Base-by-base conservation (phyloP, 495 filamentous ascomycete species). In the Hapsidospora chrysogenum region DNA sequence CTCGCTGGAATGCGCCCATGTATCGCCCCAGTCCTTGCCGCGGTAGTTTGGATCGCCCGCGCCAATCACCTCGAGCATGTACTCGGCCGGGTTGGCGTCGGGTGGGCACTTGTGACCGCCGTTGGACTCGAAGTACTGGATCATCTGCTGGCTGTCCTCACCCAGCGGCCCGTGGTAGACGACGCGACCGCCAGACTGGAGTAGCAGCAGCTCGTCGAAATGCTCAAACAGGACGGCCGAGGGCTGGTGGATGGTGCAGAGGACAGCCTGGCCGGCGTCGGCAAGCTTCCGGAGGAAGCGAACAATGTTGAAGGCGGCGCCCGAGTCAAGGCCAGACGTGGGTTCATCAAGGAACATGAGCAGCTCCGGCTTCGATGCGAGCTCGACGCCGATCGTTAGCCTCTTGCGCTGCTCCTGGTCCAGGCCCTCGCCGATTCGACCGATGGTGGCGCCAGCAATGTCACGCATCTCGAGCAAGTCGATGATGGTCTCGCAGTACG, bases 261-360 rank as follows among this genome's bases (percentile, higher is more conserved):
- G 60, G 19, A 85, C 64, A 0, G 78, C 84, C 21, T 79, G 58
- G 4, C 79, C 79, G 42, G 73, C 75, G 31, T 52, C 52, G 7
- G 76, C 74, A 0, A 84, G 58, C 28, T 52, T 50, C 45, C 81
- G 81, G 17, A 85, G 46, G 2, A 76, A 82, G 20, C 67, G 56
- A 0, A 82, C 64, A 7, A 85, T 61, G 40, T 82, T 76, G 42
- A 69, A 83, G 13, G 79, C 79, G 41, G 70, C 78, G 6, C 76
- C 77, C 7, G 78, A 74, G 53, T 84, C 78, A 10, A 83, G 56
- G 0, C 77, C 78, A 4, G 79, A 82, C 0, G 79, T 85, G 1
- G 79, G 77, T 43, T 85, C 79, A 36, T 85, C 79, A 9, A 79
- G 61, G 44, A 82, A 84, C 60, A 80, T 80, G 9, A 85, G 45